Evolutionary conservation across 176 grass and related monocot species (phyloP).

Genomic region (maize (Zea mays)): Zm-B73-REFERENCE-NAM-5.0 NC_050096.1:229297001-229297500

Average conservation of each 20-base stretch:
- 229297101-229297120: constrained; percentile 73
- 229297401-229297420: constrained; percentile 63
- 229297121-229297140: constrained; percentile 58
- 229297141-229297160: constrained; percentile 60
- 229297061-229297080: constrained; percentile 48
- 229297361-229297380: constrained; percentile 50
- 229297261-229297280: constrained; percentile 46
- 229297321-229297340: constrained; percentile 55
- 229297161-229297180: constrained; percentile 82
- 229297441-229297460: constrained; percentile 48
- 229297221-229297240: constrained; percentile 56
- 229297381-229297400: constrained; percentile 62
- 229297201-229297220: constrained; percentile 61
- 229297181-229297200: constrained; percentile 62
- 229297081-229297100: constrained; percentile 66
- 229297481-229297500: constrained; percentile 33
- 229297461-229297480: constrained; percentile 24
- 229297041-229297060: constrained; percentile 74
- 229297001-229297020: constrained; percentile 56
- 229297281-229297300: constrained; percentile 56
- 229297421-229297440: constrained; percentile 66
- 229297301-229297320: constrained; percentile 58
- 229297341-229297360: constrained; percentile 51
- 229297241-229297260: constrained; percentile 54
- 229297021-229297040: constrained; percentile 57